These are phyloP conservation scores for Aleurites moluccanus DNA, from an alignment of 441 rosid genomes.

Conservation along the genomic window DNA sequence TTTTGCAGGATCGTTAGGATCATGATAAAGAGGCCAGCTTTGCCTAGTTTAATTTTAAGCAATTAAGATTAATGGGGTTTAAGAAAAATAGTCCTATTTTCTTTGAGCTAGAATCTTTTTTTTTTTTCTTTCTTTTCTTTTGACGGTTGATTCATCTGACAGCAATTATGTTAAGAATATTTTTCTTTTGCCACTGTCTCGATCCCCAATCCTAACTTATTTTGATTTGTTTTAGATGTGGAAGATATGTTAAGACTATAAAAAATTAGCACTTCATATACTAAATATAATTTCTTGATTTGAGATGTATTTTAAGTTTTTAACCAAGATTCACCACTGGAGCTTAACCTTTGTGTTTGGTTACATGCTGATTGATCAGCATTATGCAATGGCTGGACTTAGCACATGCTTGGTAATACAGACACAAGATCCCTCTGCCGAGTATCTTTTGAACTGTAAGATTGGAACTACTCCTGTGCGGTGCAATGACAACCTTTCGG, in stretches of 20 bases:
- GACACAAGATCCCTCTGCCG: slow-evolving; percentile 76
- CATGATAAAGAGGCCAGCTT: not conserved
- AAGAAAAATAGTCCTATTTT: not conserved
- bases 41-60: not conserved
- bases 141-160: not conserved
- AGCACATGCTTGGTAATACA: slow-evolving; percentile 78
- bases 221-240: not conserved
- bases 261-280: not conserved
- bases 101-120: not conserved
- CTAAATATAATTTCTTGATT: not conserved
- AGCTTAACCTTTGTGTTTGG: not conserved
- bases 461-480: slow-evolving; percentile 62
- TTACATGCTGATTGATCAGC: slow-evolving; percentile 38
- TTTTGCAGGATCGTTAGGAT: not conserved
- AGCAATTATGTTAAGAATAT: too few species aligned
- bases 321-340: not conserved
- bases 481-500: slow-evolving; percentile 63
- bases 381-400: slow-evolving; percentile 76
- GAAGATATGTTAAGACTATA: not conserved
- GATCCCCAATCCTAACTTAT: not conserved
- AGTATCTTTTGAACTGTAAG: slow-evolving; percentile 68
- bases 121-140: not conserved
- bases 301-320: not conserved
- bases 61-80: not conserved
- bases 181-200: not conserved